Percentiles rank a stretch among this genome's conserved stretches.
Conservation (phyloP, 2,329 filamentous ascomycete species). For the Colletotrichum sp. region DNA sequence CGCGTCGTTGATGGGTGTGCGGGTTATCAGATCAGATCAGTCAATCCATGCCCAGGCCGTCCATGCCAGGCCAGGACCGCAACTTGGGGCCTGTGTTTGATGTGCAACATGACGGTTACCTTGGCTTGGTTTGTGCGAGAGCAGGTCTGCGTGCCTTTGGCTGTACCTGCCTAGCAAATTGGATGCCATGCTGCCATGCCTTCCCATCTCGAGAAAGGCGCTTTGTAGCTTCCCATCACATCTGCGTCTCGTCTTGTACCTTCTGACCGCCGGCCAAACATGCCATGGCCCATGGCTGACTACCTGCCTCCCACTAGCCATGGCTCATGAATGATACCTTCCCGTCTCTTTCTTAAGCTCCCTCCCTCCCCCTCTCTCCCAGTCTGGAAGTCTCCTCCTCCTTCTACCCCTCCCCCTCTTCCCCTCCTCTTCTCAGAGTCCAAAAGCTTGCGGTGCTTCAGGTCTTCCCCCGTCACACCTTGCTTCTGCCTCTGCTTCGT, state of each 20-base stretch:
- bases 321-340: not conserved
- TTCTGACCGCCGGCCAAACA: not conserved
- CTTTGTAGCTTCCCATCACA: not conserved
- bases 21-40: conserved; percentile 19
- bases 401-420: not conserved
- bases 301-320: not conserved
- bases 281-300: conserved; percentile 1
- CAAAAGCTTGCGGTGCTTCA: not conserved
- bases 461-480: not conserved
- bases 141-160: not conserved
- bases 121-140: not conserved
- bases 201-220: not conserved
- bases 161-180: not conserved
- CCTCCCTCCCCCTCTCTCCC: not conserved
- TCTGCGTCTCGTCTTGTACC: not conserved
- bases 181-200: not conserved
- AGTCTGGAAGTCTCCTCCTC: not conserved
- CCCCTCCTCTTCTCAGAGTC: not conserved
- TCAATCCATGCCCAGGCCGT: not conserved
- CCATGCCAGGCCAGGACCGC: not conserved
- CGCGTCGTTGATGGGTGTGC: conserved; percentile 5
- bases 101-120: not conserved
- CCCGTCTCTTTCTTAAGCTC: conserved; percentile 11
- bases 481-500: not conserved
- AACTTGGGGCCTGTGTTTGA: not conserved